Percentiles rank a stretch among this genome's conserved stretches.
These are phyloP conservation scores for Sordariomycetes sp. DNA, from an alignment of 2,329 filamentous ascomycete genomes.

Conservation along the genomic window DNA sequence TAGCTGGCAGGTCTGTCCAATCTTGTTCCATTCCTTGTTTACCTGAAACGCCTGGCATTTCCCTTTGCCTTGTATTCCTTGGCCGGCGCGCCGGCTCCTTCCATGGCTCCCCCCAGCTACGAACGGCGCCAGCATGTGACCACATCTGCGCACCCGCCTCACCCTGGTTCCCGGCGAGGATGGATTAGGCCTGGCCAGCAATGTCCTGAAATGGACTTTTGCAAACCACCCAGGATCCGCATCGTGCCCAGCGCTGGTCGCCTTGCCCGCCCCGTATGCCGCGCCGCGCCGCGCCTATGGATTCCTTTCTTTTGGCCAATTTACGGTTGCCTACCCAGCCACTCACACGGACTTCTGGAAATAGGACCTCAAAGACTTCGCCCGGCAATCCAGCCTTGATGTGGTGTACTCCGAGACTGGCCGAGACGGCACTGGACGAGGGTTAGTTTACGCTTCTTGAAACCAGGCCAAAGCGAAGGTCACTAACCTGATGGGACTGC, in stretches of 20 bases:
- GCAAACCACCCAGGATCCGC: neutral
- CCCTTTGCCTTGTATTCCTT: neutral
- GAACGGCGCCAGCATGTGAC: neutral
- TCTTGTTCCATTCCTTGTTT: conserved; percentile 47
- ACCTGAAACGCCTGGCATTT: conserved; percentile 9
- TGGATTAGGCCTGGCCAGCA: neutral
- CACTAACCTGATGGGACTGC: conserved; percentile 6
- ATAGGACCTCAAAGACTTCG: conserved; percentile 99
- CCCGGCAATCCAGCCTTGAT: conserved; percentile 89
- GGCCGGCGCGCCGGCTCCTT: neutral
- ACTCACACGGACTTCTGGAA: conserved; percentile 72
- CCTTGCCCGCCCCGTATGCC: neutral
- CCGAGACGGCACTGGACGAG: conserved; percentile 83
- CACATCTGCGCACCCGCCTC: neutral
- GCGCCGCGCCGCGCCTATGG: neutral
- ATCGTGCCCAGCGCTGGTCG: neutral
- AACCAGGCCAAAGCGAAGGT: neutral
- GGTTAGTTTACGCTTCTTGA: conserved; percentile 45
- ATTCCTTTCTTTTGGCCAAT: neutral
- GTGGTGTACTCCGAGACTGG: conserved; percentile 97
- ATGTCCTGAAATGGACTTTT: neutral
- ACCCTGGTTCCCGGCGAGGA: neutral
- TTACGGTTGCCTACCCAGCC: conserved; percentile 37
- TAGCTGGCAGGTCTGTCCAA: conserved; percentile 98
- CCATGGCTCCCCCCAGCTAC: neutral